Conservation (phyloP, 495 filamentous ascomycete genomes). For the Penicillium robsamsonii region DNA sequence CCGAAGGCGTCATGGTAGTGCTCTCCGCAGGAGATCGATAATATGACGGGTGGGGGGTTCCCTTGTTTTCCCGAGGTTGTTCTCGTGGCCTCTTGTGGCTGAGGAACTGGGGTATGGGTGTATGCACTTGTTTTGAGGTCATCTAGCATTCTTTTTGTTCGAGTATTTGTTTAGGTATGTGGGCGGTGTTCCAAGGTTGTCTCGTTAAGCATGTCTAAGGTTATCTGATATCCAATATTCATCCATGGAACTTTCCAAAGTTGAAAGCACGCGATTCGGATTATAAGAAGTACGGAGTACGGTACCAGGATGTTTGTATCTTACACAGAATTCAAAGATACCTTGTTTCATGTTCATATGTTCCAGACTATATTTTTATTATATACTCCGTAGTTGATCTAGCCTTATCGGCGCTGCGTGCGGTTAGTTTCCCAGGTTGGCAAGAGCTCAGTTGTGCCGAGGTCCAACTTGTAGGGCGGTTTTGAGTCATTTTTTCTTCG, state of each 20-base stretch:
- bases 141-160: background rate
- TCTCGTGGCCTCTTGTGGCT: slow-evolving; percentile 31
- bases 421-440: slow-evolving; percentile 12
- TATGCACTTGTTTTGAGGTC: background rate
- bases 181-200: background rate
- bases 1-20: slow-evolving; percentile 19
- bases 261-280: background rate
- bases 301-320: background rate
- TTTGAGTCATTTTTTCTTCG: slow-evolving; percentile 22
- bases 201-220: background rate
- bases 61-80: slow-evolving; percentile 36
- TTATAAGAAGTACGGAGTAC: background rate
- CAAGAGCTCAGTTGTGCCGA: slow-evolving; percentile 21
- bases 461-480: slow-evolving; percentile 24
- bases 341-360: background rate
- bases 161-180: background rate
- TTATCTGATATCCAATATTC: background rate
- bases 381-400: slow-evolving; percentile 1
- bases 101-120: background rate
- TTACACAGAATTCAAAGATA: background rate
- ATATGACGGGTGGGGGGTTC: slow-evolving; percentile 21
- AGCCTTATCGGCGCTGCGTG: slow-evolving; percentile 8
- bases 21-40: slow-evolving; percentile 18
- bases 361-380: background rate
- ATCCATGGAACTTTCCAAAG: background rate